A percentile compares a stretch with the other conserved stretches of the same genome.
phyloP scores from a whole-genome alignment of 176 grass and related monocot species.

The Eragrostis nindensis region DNA sequence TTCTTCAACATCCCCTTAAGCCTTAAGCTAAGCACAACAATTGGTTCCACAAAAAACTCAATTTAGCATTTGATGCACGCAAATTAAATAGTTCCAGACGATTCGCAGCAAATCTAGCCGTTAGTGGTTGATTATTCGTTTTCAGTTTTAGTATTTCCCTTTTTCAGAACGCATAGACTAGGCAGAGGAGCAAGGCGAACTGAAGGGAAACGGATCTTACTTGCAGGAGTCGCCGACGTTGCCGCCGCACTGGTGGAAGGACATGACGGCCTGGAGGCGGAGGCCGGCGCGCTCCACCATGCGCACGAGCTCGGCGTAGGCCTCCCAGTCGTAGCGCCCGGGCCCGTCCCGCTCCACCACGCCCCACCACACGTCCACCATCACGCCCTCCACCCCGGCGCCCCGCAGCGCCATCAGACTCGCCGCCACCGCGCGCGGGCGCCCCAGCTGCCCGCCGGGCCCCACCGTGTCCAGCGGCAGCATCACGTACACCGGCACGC shows the following conservation, averaged over 20 bases:
- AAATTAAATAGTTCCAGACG: neutral
- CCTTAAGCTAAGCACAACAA: slow-evolving; percentile 23
- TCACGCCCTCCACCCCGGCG: slow-evolving; percentile 94
- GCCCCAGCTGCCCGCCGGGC: slow-evolving; percentile 45
- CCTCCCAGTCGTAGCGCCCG: slow-evolving; percentile 78
- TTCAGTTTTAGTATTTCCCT: neutral
- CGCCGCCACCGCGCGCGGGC: slow-evolving; percentile 64
- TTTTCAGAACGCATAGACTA: neutral
- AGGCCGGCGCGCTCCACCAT: slow-evolving; percentile 85
- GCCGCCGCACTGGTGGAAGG: slow-evolving; percentile 92
- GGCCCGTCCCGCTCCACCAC: slow-evolving; percentile 80
- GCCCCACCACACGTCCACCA: slow-evolving; percentile 99
- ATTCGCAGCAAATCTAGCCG: neutral
- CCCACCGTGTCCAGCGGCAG: slow-evolving; percentile 87
- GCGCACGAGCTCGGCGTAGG: slow-evolving; percentile 77
- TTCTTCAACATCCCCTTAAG: neutral
- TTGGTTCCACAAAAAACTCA: neutral
- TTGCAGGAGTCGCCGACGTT: slow-evolving; percentile 97
- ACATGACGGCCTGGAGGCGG: slow-evolving; percentile 93
- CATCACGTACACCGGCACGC: slow-evolving; percentile 93
- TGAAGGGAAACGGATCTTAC: slow-evolving; percentile 40
- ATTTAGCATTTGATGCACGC: neutral
- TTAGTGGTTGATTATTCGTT: neutral
- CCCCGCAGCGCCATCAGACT: slow-evolving; percentile 77
- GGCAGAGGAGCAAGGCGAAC: neutral